These are phyloP conservation scores for Calcarisporium arbuscula DNA, from an alignment of 2,329 filamentous ascomycete species.

Conservation along the genomic window DNA sequence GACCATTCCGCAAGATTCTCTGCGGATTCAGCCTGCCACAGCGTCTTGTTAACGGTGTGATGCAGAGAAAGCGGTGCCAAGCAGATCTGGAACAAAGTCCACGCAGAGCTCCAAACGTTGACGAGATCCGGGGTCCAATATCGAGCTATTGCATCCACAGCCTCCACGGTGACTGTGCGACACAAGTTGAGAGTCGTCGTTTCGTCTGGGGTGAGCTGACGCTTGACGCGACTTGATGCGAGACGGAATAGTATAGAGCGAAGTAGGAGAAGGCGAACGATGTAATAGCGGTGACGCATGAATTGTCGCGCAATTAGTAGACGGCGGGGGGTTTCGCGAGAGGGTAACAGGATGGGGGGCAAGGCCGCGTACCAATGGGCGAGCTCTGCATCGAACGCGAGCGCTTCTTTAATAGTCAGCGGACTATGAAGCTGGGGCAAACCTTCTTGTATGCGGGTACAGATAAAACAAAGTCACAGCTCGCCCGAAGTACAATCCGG, in stretches of 20 bases:
- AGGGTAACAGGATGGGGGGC: conserved; percentile 14
- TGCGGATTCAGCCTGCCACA: too few species aligned
- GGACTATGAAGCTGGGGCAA: too few species aligned
- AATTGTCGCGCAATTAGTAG: conserved; percentile 21
- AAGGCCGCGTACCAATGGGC: conserved; percentile 18
- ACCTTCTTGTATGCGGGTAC: too few species aligned
- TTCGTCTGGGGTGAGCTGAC: conserved; percentile 15
- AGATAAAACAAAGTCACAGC: too few species aligned
- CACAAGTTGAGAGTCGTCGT: too few species aligned
- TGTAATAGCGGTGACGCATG: conserved; percentile 22
- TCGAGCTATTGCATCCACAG: conserved; percentile 23
- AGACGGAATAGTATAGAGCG: conserved; percentile 16
- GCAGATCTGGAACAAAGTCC: conserved; percentile 26
- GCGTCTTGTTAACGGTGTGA: too few species aligned
- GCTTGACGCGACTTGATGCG: too few species aligned
- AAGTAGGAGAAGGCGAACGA: conserved; percentile 19
- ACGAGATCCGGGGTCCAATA: conserved; percentile 25
- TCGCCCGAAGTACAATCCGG: too few species aligned
- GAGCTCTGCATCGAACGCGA: conserved; percentile 22
- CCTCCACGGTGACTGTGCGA: conserved; percentile 18
- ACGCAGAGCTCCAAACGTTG: conserved; percentile 24
- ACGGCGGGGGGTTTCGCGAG: conserved; percentile 15
- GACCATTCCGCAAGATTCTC: too few species aligned
- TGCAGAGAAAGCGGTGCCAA: conserved; percentile 23
- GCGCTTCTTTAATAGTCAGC: too few species aligned